Percentiles rank a stretch among this genome's conserved stretches.
phyloP scores from a whole-genome alignment of 768 basidiomycete species.

The Clitopilus passeckerianus region DNA sequence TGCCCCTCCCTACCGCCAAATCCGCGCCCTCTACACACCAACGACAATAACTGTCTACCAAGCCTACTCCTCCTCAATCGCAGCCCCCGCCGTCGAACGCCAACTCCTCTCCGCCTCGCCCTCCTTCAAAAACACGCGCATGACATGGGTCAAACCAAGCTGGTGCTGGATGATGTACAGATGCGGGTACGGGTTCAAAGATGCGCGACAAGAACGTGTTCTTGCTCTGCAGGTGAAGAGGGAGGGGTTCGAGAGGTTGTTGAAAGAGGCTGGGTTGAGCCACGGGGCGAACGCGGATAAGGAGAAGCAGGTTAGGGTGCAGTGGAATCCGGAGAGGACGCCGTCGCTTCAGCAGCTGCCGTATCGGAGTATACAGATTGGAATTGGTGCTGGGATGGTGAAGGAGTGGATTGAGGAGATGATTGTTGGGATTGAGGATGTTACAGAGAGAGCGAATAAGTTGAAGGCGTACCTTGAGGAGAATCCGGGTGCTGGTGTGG shows the following conservation, averaged over 20 bases:
- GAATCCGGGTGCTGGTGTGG: not conserved
- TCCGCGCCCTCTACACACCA: conserved; percentile 10
- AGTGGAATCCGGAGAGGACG: conserved; percentile 11
- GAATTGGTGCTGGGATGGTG: conserved; percentile 7
- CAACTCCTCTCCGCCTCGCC: conserved; percentile 11
- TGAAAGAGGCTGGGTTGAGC: conserved; percentile 6
- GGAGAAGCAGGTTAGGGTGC: conserved; percentile 8
- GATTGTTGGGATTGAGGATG: conserved; percentile 13
- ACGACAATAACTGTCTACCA: conserved; percentile 11
- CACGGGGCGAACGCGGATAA: conserved; percentile 4
- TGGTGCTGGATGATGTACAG: conserved; percentile 16
- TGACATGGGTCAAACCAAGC: conserved; percentile 15
- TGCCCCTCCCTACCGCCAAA: conserved; percentile 7
- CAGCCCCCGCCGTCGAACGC: conserved; percentile 7
- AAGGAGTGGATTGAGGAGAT: conserved; percentile 11
- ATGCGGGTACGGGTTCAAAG: conserved; percentile 10
- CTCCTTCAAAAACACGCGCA: conserved; percentile 8
- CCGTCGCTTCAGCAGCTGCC: conserved; percentile 7
- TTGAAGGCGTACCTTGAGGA: conserved; percentile 5
- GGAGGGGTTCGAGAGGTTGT: conserved; percentile 8
- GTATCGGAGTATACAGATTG: conserved; percentile 12
- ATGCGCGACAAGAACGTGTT: conserved; percentile 7
- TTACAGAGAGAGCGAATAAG: conserved; percentile 6
- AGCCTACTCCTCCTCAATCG: conserved; percentile 11
- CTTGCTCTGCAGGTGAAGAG: conserved; percentile 15